Conservation (phyloP, 257 asterid genomes). For the Echites panduratus region DNA sequence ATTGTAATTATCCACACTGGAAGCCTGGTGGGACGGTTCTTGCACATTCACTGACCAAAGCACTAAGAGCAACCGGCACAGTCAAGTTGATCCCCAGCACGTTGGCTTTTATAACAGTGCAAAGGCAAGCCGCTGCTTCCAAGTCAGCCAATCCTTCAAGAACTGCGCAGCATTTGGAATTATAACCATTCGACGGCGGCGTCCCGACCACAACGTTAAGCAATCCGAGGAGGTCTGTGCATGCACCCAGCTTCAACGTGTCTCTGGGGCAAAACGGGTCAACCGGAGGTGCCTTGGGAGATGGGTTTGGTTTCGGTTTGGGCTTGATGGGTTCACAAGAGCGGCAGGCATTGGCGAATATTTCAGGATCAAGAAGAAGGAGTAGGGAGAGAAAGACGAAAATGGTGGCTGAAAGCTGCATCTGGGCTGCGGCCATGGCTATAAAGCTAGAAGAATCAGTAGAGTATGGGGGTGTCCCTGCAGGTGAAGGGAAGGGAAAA, state of each 20-base stretch:
- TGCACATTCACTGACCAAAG: slow-evolving; percentile 51
- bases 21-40: slow-evolving; percentile 67
- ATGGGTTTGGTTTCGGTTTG: slow-evolving; percentile 5
- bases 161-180: slow-evolving; percentile 38
- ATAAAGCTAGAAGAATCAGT: neutral
- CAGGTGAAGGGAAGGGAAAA: slow-evolving; percentile 19
- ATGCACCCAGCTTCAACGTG: slow-evolving; percentile 67
- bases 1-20: slow-evolving; percentile 34
- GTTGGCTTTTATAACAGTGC: slow-evolving; percentile 74
- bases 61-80: slow-evolving; percentile 70
- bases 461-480: too few species aligned
- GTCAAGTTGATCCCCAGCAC: slow-evolving; percentile 77
- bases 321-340: slow-evolving; percentile 17
- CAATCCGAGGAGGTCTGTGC: slow-evolving; percentile 60
- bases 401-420: slow-evolving; percentile 16
- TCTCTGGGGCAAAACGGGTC: slow-evolving; percentile 70
- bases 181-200: slow-evolving; percentile 38
- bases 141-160: slow-evolving; percentile 64
- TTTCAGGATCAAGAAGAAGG: slow-evolving; percentile 32
- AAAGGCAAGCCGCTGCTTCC: slow-evolving; percentile 86
- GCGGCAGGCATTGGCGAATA: slow-evolving; percentile 42
- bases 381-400: slow-evolving; percentile 33
- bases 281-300: slow-evolving; percentile 45
- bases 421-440: slow-evolving; percentile 45
- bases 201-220: slow-evolving; percentile 46